Percentiles rank a stretch among this genome's conserved stretches.
Evolutionary conservation across 768 basidiomycete genomes (phyloP).

Genomic region (Mycena kentingensis): DNA sequence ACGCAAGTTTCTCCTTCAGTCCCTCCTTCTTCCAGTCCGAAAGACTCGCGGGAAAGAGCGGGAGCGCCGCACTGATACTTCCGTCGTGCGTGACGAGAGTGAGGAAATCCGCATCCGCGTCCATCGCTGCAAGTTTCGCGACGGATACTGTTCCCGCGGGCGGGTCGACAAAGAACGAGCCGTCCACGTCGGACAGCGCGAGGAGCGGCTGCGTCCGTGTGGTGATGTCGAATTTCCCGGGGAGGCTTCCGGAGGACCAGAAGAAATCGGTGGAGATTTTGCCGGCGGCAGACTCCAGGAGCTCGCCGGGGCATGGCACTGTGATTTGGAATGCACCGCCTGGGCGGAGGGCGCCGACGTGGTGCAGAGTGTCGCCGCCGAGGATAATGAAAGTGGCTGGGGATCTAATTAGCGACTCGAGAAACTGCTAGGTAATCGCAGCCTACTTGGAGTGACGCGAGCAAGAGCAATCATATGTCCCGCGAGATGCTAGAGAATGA

Average conservation of each 20-base stretch:
- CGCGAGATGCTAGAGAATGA: constrained; percentile 9
- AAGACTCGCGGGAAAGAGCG: constrained; percentile 16
- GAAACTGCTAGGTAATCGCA: no score
- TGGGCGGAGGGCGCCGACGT: constrained; percentile 20
- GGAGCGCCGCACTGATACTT: constrained; percentile 6
- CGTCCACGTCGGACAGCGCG: constrained; percentile 9
- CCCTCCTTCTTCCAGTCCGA: constrained; percentile 9
- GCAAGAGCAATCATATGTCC: constrained; percentile 21
- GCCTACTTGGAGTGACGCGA: constrained; percentile 20
- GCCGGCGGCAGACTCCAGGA: constrained; percentile 5
- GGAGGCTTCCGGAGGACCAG: constrained; percentile 5
- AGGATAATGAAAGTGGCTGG: constrained; percentile 18
- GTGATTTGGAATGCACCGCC: constrained; percentile 3
- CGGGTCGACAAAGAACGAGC: constrained; percentile 16
- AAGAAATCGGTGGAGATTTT: constrained; percentile 17
- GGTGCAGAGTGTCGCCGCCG: constrained; percentile 23
- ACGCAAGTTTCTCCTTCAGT: constrained; percentile 10
- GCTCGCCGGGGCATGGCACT: constrained; percentile 17
- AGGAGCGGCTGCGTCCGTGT: constrained; percentile 15
- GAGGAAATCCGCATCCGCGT: constrained; percentile 21
- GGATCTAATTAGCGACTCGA: no score
- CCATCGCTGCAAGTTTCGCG: constrained; percentile 16
- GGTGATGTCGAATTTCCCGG: constrained; percentile 12
- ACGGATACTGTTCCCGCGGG: constrained; percentile 1
- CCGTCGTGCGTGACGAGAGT: constrained; percentile 19